Conservation (phyloP, 1,284 basidiomycete genomes). For the Inonotus hispidus region DNA sequence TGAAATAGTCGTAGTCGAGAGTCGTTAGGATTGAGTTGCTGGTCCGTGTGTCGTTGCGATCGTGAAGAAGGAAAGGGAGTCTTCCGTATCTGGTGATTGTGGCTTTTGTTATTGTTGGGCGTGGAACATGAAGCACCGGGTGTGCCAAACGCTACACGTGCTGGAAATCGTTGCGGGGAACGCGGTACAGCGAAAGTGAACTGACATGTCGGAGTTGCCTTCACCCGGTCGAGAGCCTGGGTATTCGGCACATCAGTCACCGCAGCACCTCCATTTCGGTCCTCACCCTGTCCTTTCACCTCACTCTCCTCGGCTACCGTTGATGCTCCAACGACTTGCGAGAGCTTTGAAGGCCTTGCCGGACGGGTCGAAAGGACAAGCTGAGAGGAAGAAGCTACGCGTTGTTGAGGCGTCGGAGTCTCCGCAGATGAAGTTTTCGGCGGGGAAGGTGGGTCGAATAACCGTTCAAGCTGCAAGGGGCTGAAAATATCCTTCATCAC, state of each 20-base stretch:
- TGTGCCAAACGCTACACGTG: slow-evolving; percentile 29
- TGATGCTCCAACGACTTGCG: slow-evolving; percentile 26
- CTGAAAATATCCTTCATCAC: slow-evolving; percentile 79
- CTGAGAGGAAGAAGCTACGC: slow-evolving; percentile 21
- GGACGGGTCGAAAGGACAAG: slow-evolving; percentile 7
- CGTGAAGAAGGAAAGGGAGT: slow-evolving; percentile 42
- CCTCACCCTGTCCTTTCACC: slow-evolving; percentile 7
- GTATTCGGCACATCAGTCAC: slow-evolving; percentile 31
- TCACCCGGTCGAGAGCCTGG: slow-evolving; percentile 27
- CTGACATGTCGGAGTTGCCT: slow-evolving; percentile 41
- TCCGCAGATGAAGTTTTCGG: slow-evolving; percentile 31
- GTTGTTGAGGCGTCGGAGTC: slow-evolving; percentile 23
- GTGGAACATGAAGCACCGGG: slow-evolving; percentile 26
- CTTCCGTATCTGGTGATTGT: slow-evolving; percentile 36
- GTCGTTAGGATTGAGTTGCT: slow-evolving; percentile 43
- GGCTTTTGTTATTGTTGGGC: background rate
- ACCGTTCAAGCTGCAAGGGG: slow-evolving; percentile 75
- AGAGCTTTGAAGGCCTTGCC: slow-evolving; percentile 14
- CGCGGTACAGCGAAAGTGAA: slow-evolving; percentile 73
- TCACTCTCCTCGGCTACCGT: slow-evolving; percentile 8
- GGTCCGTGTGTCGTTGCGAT: slow-evolving; percentile 21
- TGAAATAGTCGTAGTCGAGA: slow-evolving; percentile 82
- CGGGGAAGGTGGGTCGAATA: slow-evolving; percentile 88
- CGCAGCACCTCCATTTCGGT: slow-evolving; percentile 24
- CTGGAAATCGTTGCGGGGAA: slow-evolving; percentile 23